phyloP scores from a whole-genome alignment of 2,329 filamentous ascomycete species.

The Alternaria brassicicola region DNA sequence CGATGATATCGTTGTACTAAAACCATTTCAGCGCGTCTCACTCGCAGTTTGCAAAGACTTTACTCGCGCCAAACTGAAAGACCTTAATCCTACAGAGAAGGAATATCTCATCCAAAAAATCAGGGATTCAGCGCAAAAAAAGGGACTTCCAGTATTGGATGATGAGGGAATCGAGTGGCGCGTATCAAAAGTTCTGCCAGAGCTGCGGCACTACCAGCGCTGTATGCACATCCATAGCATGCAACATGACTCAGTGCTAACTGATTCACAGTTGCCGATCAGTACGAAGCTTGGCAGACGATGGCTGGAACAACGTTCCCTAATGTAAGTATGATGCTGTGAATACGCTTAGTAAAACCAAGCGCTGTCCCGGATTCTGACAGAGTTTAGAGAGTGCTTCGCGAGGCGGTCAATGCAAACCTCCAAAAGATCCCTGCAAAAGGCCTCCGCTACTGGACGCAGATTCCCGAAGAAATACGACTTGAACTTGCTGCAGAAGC shows the following conservation, averaged over 20 bases:
- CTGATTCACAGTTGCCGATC: background rate
- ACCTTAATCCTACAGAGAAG: background rate
- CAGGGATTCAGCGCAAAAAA: background rate
- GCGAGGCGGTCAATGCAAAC: slow-evolving; percentile 5
- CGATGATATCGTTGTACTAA: background rate
- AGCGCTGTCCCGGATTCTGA: background rate
- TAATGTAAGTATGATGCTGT: background rate
- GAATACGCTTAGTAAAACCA: background rate
- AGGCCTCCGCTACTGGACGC: slow-evolving; percentile 7
- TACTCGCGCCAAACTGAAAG: background rate
- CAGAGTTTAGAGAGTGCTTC: background rate
- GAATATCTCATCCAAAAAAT: background rate
- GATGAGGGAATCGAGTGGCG: slow-evolving; percentile 8
- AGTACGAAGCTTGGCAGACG: background rate
- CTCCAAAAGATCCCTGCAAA: background rate
- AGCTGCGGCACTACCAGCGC: slow-evolving; percentile 4
- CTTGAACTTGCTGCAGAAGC: background rate
- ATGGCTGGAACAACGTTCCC: background rate
- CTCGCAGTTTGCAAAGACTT: slow-evolving; percentile 8
- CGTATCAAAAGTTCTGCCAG: slow-evolving; percentile 7
- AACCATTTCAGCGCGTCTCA: slow-evolving; percentile 1
- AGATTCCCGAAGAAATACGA: slow-evolving; percentile 5
- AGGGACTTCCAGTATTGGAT: background rate
- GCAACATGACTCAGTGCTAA: background rate
- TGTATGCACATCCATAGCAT: background rate